Conservation (phyloP, 1,139 yeast genomes). For the Yamadazyma diddensiae region DNA sequence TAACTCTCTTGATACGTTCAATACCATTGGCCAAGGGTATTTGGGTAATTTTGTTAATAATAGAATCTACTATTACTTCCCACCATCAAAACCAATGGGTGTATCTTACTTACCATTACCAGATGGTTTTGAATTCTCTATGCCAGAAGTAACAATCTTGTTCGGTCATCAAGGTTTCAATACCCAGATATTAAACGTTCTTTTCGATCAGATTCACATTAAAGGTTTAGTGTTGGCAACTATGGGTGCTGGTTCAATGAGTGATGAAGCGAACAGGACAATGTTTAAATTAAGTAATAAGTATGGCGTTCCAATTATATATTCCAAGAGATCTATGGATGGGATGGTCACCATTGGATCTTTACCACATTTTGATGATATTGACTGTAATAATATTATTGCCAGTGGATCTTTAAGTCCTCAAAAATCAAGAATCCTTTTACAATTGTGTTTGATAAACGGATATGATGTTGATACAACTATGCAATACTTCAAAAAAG, state of each 20-base stretch:
- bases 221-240: conserved; percentile 64
- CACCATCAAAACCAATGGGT: conserved; percentile 59
- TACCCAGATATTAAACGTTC: conserved; percentile 42
- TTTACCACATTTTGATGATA: conserved; percentile 24
- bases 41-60: conserved; percentile 68
- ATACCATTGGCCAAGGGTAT: conserved; percentile 66
- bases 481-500: conserved; percentile 46
- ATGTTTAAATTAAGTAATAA: conserved; percentile 30
- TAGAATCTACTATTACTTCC: conserved; percentile 61
- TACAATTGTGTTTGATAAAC: conserved; percentile 55
- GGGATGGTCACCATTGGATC: conserved; percentile 46
- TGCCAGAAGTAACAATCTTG: conserved; percentile 29
- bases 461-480: conserved; percentile 40
- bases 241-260: conserved; percentile 69
- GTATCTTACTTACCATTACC: conserved; percentile 28
- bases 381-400: conserved; percentile 24
- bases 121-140: conserved; percentile 16
- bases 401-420: conserved; percentile 71
- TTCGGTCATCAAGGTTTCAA: conserved; percentile 64
- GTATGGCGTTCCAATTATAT: conserved; percentile 51
- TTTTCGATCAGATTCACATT: conserved; percentile 39
- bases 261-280: conserved; percentile 46
- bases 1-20: conserved; percentile 66
- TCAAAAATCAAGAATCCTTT: conserved; percentile 58
- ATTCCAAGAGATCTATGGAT: conserved; percentile 66